Evolutionary conservation across 192 early-diverging fungal species (phyloP).

Genomic region (Mortierella antarctica): DNA sequence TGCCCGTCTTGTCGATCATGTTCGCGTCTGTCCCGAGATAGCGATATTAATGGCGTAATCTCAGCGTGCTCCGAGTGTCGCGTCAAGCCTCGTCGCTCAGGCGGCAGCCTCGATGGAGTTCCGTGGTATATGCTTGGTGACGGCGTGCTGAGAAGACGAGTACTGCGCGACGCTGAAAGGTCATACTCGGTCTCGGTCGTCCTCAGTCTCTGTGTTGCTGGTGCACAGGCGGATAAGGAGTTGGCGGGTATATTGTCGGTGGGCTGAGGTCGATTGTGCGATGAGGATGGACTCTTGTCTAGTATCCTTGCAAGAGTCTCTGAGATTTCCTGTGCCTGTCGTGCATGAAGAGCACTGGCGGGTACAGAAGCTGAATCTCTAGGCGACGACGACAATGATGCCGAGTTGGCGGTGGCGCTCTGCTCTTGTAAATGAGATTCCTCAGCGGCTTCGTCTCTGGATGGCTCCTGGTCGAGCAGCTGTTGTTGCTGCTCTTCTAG

Average conservation of each 20-base stretch:
- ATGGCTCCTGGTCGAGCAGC: background rate
- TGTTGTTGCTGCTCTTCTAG: background rate
- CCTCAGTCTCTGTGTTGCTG: constrained; percentile 6
- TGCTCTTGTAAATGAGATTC: too few species aligned
- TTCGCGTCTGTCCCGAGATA: background rate
- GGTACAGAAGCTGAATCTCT: background rate
- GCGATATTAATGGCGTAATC: too few species aligned
- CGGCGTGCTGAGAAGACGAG: constrained; percentile 21
- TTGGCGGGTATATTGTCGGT: background rate
- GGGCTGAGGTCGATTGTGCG: background rate
- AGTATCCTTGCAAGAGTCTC: constrained; percentile 2
- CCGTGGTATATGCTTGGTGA: constrained; percentile 13
- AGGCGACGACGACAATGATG: too few species aligned
- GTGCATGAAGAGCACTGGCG: background rate
- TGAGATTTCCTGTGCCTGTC: background rate
- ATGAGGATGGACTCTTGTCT: background rate
- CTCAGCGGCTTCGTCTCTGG: too few species aligned
- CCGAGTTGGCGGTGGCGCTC: background rate
- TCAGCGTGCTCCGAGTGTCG: too few species aligned
- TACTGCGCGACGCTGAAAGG: constrained; percentile 15
- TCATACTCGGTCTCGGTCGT: constrained; percentile 50
- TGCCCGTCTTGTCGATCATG: background rate
- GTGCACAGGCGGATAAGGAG: background rate
- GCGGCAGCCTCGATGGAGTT: constrained; percentile 4
- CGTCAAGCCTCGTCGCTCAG: too few species aligned